Evolutionary conservation across 805 yeast genomes (phyloP).

Genomic region (Naumovozyma dairenensis): DNA sequence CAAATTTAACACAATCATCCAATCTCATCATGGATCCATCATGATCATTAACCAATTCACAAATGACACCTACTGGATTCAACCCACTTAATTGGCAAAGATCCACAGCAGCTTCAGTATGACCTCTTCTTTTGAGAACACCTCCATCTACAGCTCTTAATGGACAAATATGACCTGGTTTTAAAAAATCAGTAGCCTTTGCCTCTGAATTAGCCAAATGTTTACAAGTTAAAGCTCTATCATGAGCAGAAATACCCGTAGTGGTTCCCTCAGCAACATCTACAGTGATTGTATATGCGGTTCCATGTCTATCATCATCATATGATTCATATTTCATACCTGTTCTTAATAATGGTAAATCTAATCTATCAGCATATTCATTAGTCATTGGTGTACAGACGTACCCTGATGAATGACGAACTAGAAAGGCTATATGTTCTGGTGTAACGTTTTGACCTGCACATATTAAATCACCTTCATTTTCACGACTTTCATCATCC

Average conservation of each 20-base stretch:
- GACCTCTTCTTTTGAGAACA: conserved; percentile 76
- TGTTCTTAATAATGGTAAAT: conserved; percentile 61
- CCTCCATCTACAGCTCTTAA: conserved; percentile 85
- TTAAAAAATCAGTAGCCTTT: conserved; percentile 57
- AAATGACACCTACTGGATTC: conserved; percentile 81
- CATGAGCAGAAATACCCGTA: conserved; percentile 93
- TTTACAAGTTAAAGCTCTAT: conserved; percentile 75
- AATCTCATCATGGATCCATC: conserved; percentile 95
- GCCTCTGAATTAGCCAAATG: conserved; percentile 49
- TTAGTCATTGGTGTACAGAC: conserved; percentile 84
- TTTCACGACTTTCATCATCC: conserved; percentile 94
- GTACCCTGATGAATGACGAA: conserved; percentile 80
- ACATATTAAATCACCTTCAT: conserved; percentile 92
- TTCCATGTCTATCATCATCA: conserved; percentile 78
- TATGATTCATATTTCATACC: conserved; percentile 22
- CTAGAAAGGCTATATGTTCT: conserved; percentile 88
- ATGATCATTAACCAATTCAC: conserved; percentile 86
- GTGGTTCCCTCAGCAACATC: conserved; percentile 85
- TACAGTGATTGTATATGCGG: conserved; percentile 91
- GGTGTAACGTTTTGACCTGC: conserved; percentile 80
- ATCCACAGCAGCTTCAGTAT: conserved; percentile 95
- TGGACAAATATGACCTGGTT: conserved; percentile 94
- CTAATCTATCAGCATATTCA: conserved; percentile 67
- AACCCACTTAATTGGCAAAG: conserved; percentile 67
- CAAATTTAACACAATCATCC: conserved; percentile 70